A percentile compares a stretch with the other conserved stretches of the same genome.
These are phyloP conservation scores for Globisporangium cystogenes DNA, from an alignment of 352 stramenopile species.

Conservation along the genomic window DNA sequence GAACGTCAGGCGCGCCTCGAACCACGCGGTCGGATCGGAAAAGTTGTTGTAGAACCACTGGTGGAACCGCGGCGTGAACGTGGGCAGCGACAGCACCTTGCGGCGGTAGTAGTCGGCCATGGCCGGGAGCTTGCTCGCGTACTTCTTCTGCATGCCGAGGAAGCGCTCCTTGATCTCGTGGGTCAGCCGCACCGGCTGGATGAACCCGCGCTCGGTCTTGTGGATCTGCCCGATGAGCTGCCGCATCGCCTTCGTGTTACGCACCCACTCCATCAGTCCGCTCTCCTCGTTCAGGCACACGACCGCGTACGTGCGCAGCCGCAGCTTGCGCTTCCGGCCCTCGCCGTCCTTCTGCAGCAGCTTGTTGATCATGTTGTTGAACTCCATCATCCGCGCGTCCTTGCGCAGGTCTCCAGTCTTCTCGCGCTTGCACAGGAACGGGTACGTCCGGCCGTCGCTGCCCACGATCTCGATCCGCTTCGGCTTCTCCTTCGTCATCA, in stretches of 20 bases:
- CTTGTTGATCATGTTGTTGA: constrained; percentile 99
- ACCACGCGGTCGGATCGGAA: constrained; percentile 95
- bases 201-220: constrained; percentile 81
- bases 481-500: constrained; percentile 98
- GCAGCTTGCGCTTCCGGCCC: constrained; percentile 88
- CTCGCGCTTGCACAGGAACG: constrained; percentile 96
- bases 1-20: constrained; percentile 91
- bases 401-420: constrained; percentile 99
- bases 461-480: constrained; percentile 95
- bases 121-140: constrained; percentile 67
- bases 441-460: constrained; percentile 68
- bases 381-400: constrained; percentile 99
- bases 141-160: constrained; percentile 89
- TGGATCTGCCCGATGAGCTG: constrained; percentile 84
- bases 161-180: constrained; percentile 82
- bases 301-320: constrained; percentile 98
- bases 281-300: constrained; percentile 99
- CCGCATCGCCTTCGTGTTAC: constrained; percentile 93
- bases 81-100: constrained; percentile 53
- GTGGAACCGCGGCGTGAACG: constrained; percentile 95
- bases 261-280: constrained; percentile 99
- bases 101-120: constrained; percentile 65
- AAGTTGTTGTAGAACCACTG: constrained; percentile 99
- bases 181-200: constrained; percentile 72
- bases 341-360: constrained; percentile 92